phyloP scores from a whole-genome alignment of 495 filamentous ascomycete genomes.

The Hyaloscypha hepaticicola region DNA sequence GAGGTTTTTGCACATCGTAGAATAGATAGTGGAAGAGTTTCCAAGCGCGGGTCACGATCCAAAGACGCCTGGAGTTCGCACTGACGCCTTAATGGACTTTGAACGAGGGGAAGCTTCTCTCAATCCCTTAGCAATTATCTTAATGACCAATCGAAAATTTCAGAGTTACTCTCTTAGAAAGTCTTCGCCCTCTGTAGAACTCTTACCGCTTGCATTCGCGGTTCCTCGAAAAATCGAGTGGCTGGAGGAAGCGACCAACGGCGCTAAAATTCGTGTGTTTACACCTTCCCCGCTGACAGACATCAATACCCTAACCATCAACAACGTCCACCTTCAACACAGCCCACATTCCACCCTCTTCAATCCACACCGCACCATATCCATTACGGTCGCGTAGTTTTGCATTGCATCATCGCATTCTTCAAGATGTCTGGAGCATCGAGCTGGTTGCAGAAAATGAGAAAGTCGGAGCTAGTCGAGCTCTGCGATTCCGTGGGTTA shows the following conservation, averaged over 20 bases:
- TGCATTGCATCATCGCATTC: constrained; percentile 35
- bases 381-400: constrained; percentile 48
- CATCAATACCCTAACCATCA: constrained; percentile 12
- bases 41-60: neutral
- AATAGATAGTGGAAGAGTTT: neutral
- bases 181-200: neutral
- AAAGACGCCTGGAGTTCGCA: too few species aligned
- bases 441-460: constrained; percentile 79
- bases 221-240: neutral
- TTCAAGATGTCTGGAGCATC: constrained; percentile 52
- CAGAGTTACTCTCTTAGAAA: neutral
- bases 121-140: too few species aligned
- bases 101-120: too few species aligned
- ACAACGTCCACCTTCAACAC: constrained; percentile 5
- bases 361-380: constrained; percentile 13
- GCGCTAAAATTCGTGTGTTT: constrained; percentile 9
- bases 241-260: neutral
- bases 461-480: constrained; percentile 77
- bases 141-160: neutral
- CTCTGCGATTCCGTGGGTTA: constrained; percentile 73
- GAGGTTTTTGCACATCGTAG: constrained; percentile 42
- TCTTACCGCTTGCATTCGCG: neutral
- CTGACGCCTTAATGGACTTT: neutral
- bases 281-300: constrained; percentile 3
- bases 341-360: neutral